Evolutionary conservation across 768 basidiomycete species (phyloP).

Genomic region (Pulveroboletus frians): DNA sequence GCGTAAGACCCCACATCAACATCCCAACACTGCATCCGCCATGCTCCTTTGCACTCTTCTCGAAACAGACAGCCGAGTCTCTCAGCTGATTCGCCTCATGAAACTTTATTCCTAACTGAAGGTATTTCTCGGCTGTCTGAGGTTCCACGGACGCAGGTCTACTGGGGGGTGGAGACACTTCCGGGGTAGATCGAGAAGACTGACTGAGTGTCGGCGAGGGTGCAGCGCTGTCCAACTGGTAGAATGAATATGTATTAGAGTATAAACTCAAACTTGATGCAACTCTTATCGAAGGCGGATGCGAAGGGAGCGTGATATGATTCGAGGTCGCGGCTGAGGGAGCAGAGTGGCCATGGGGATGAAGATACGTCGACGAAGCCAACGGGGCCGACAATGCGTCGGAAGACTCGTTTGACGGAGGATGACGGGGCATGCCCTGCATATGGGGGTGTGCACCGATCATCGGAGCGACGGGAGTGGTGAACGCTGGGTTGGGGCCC

Average conservation of each 20-base stretch:
- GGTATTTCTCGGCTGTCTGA: conserved; percentile 56
- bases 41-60: conserved; percentile 63
- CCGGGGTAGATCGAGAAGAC: conserved; percentile 11
- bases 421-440: background rate
- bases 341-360: conserved; percentile 13
- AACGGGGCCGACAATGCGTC: background rate
- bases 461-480: conserved; percentile 17
- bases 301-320: conserved; percentile 22
- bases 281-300: conserved; percentile 34
- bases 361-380: conserved; percentile 12
- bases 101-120: conserved; percentile 71
- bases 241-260: conserved; percentile 59
- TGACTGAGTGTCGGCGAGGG: conserved; percentile 39
- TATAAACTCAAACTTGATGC: conserved; percentile 45
- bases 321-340: conserved; percentile 12
- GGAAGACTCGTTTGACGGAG: background rate
- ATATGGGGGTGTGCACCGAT: conserved; percentile 17
- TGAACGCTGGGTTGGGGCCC: conserved; percentile 3
- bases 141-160: conserved; percentile 17
- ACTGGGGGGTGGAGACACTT: conserved; percentile 15
- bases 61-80: conserved; percentile 70
- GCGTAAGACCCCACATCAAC: conserved; percentile 86
- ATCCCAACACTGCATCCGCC: conserved; percentile 88
- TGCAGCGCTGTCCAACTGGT: conserved; percentile 45
- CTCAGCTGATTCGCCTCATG: conserved; percentile 68